phyloP scores from a whole-genome alignment of 2,329 filamentous ascomycete genomes.

The Metarhizium guizhouense region DNA sequence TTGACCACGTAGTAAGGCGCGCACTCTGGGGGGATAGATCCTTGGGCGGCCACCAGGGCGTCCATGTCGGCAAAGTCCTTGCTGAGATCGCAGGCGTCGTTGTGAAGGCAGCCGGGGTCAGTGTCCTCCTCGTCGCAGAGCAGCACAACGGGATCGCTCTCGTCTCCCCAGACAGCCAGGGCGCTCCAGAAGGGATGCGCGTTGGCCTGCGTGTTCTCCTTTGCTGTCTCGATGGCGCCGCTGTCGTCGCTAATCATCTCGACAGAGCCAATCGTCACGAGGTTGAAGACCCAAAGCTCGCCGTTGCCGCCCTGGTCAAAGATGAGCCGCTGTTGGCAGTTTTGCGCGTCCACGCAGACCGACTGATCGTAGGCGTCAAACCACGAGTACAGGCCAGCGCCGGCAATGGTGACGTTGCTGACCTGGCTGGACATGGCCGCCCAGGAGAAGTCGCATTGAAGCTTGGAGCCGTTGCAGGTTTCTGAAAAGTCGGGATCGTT shows the following conservation, averaged over 20 bases:
- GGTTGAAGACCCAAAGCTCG: constrained; percentile 13
- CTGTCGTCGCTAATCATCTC: constrained; percentile 13
- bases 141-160: neutral
- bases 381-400: constrained; percentile 18
- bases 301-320: constrained; percentile 9
- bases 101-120: neutral
- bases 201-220: neutral
- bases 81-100: neutral
- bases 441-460: constrained; percentile 15
- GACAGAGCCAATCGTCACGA: constrained; percentile 20
- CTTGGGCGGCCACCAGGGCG: neutral
- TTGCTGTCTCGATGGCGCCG: neutral
- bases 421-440: constrained; percentile 9
- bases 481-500: constrained; percentile 9
- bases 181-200: neutral
- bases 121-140: neutral
- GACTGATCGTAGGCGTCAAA: constrained; percentile 8
- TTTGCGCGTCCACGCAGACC: constrained; percentile 1
- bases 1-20: neutral
- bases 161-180: neutral
- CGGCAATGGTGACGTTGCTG: constrained; percentile 13
- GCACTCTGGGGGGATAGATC: neutral
- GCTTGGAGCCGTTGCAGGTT: neutral
- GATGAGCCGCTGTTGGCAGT: constrained; percentile 15
- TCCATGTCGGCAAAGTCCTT: constrained; percentile 1